Base-by-base conservation (phyloP, 106 monocot genomes). In the Dioscorea dumetorum region DNA sequence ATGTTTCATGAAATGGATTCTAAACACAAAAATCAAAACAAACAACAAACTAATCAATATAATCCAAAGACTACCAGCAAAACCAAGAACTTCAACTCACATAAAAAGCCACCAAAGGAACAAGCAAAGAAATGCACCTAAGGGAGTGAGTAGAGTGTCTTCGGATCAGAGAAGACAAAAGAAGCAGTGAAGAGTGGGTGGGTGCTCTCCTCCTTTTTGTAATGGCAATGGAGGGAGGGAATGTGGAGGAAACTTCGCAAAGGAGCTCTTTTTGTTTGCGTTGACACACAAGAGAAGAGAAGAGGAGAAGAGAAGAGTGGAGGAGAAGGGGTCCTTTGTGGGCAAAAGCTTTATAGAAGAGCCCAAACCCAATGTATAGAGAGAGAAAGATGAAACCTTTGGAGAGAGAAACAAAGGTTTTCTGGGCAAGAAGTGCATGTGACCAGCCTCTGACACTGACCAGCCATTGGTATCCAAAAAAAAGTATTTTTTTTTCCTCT, bases 211-310 rank as follows among this genome's bases (percentile, higher is more conserved):
- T 67, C 58, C 69, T 67, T 83, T 69, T 77, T 17, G 74, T 72
- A 74, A 51, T 48, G 66, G 68, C 22, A 16, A 31, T 12, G 48
- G 31, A 50, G 64, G 24, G 24, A 59, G 63, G 22, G 70, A 62
- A 52, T 62, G n/a, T 53, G 61, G 41, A 75, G 76, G 83, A 88
- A 88, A 83, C 83, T 88, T 88, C 83, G 79, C 65, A 77, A 41
- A 58, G 74, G 24, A 76, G 67, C 74, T 77, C 80, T 87, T 84
- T 88, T 83, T 78, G 84, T 81, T 73, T 70, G 84, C 81, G 84
- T 84, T 84, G 78, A 75, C 84, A 81, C 34, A 64, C 33, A 60
- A 21, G 12, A 63, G 63, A 24, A n/a, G 11, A 28, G 28, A 28
- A 28, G 28, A n/a, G n/a, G n/a, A 28, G 28, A 28, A 68, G 49